A percentile compares a stretch with the other conserved stretches of the same genome.
Evolutionary conservation across 2,329 filamentous ascomycete species (phyloP).

Genomic region (Talaromyces pinophilus): DNA sequence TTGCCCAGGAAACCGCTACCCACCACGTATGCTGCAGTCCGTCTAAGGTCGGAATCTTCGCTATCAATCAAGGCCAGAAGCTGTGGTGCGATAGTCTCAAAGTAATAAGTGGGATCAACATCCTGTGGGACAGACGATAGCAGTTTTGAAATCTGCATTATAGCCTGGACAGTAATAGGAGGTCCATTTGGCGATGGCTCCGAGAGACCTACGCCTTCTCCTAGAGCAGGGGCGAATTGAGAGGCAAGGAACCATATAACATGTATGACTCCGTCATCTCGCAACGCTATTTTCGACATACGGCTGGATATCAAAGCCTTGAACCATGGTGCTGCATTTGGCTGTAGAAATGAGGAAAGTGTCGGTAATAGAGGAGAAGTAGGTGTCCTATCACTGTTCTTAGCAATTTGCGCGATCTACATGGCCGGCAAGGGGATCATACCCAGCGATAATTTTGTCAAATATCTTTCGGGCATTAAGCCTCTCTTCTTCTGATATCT

Average conservation of each 20-base stretch:
- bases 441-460: conserved; percentile 39
- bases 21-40: conserved; percentile 46
- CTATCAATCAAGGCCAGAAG: conserved; percentile 44
- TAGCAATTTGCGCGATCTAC: conserved; percentile 25
- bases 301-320: conserved; percentile 39
- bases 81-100: conserved; percentile 43
- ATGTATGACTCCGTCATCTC: conserved; percentile 44
- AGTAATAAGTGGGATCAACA: conserved; percentile 40
- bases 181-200: conserved; percentile 36
- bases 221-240: conserved; percentile 44
- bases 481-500: conserved; percentile 25
- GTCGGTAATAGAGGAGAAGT: conserved; percentile 39
- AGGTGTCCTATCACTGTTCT: conserved; percentile 33
- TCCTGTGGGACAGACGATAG: conserved; percentile 46
- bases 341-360: conserved; percentile 42
- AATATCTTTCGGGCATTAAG: conserved; percentile 30
- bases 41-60: conserved; percentile 41
- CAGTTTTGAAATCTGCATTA: conserved; percentile 47
- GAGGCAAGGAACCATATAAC: conserved; percentile 47
- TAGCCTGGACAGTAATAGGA: conserved; percentile 46
- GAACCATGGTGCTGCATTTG: conserved; percentile 42
- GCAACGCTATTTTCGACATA: conserved; percentile 44
- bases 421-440: conserved; percentile 21
- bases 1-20: conserved; percentile 48
- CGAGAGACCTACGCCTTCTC: conserved; percentile 37